These are phyloP conservation scores for Pyrenophora tritici-repentis DNA, from an alignment of 2,329 filamentous ascomycete species.

Conservation along the genomic window DNA sequence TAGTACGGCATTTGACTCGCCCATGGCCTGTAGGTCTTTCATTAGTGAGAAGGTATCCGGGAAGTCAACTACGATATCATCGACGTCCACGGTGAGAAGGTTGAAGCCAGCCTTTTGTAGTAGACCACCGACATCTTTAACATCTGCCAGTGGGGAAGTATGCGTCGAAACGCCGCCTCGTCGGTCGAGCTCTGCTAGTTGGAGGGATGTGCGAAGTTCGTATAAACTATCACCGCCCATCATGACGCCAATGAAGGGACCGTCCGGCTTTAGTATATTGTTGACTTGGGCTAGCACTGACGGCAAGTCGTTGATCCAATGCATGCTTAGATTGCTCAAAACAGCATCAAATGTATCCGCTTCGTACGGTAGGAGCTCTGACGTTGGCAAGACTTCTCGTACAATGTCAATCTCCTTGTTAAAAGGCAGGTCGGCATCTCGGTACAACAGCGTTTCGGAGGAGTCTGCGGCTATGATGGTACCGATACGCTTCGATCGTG, in stretches of 20 bases:
- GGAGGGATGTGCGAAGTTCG: slow-evolving; percentile 89
- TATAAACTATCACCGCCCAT: slow-evolving; percentile 92
- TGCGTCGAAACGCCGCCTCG: slow-evolving; percentile 90
- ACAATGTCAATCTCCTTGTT: slow-evolving; percentile 74
- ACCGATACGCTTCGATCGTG: slow-evolving; percentile 72
- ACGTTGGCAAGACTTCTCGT: slow-evolving; percentile 74
- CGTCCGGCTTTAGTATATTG: slow-evolving; percentile 83
- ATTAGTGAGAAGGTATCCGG: slow-evolving; percentile 89
- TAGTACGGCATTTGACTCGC: slow-evolving; percentile 86
- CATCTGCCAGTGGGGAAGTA: slow-evolving; percentile 88
- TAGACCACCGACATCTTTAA: slow-evolving; percentile 86
- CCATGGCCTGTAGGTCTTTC: slow-evolving; percentile 95
- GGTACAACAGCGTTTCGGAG: slow-evolving; percentile 75
- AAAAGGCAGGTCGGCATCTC: slow-evolving; percentile 76
- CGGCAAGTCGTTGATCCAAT: slow-evolving; percentile 98
- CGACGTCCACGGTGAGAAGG: slow-evolving; percentile 93
- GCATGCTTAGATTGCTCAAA: slow-evolving; percentile 83
- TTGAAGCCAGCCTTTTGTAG: slow-evolving; percentile 89
- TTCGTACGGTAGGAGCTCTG: slow-evolving; percentile 76
- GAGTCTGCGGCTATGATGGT: slow-evolving; percentile 82
- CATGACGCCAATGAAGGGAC: slow-evolving; percentile 94
- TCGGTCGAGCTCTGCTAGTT: slow-evolving; percentile 88
- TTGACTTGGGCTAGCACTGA: slow-evolving; percentile 84
- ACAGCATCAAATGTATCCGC: slow-evolving; percentile 84
- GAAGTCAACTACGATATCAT: slow-evolving; percentile 95